Base-by-base conservation (phyloP, 805 yeast genomes). In the Alloascoidea africana region DNA sequence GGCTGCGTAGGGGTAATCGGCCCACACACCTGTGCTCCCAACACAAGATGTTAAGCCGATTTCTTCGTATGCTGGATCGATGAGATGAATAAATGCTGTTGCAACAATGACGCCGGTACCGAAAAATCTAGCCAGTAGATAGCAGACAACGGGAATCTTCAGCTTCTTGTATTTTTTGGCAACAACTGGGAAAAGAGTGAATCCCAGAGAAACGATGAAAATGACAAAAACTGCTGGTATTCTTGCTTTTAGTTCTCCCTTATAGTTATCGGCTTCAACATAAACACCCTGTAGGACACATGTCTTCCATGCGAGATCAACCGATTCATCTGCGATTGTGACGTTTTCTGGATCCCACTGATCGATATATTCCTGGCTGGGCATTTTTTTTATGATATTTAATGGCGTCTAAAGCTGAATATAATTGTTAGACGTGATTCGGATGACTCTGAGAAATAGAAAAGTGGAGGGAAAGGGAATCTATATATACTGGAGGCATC, bases 61-160 rank as follows among this genome's bases (percentile, higher is more conserved):
- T 16, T 42, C 52, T 3, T 43, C 40, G 41, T 58, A 58, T 3
- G 61, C 59, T 23, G 30, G 30, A n/a, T 23, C 30, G 41, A 82
- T 56, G 42, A 82, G 59, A 58, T 82, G 93, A 18, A 82, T 73
- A 47, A 82, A 79, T 0, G 87, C 83, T 1, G 93, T 82, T 11
- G 89, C 82, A 8, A 82, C 66, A 49, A 82, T 82, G 36, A 82
- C 89, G 39, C 93, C 93, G 2, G 87, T 76, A 42, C 93, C 93
- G 51, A 82, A 82, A 59, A 8, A 23, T 14, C 54, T 42, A 17
- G 58, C 57, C 30, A 53, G 41, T 14, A 45, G 17, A 39, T 52
- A 71, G 52, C 45, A 50, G 17, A 39, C 34, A 13, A 42, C 44
- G 5, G 58, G 62, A 32, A 57, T 42, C 8, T 45, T 41, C 37